These are phyloP conservation scores for Pichia sp. DNA, from an alignment of 1,139 yeast species.

Conservation along the genomic window DNA sequence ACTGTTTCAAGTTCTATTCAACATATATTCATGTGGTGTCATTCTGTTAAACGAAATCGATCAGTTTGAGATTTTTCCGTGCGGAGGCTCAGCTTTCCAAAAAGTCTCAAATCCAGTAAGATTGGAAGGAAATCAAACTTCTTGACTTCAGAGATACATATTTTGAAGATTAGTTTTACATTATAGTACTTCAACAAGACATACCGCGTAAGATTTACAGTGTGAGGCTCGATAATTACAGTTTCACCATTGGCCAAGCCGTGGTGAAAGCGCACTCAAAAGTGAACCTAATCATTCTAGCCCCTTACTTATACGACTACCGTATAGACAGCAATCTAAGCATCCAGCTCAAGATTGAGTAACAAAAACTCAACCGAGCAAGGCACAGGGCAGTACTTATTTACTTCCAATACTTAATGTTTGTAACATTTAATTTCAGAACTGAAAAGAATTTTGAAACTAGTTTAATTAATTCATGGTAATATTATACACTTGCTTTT, in stretches of 20 bases:
- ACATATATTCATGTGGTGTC: not conserved
- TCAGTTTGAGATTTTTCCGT: too few relatives aligned
- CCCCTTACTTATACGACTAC: slow-evolving; percentile 37
- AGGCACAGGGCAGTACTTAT: slow-evolving; percentile 53
- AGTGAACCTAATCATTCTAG: slow-evolving; percentile 45
- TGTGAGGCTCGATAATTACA: slow-evolving; percentile 66
- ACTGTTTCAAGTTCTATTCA: not conserved
- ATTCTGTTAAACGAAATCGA: too few relatives aligned
- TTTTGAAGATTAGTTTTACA: too few relatives aligned
- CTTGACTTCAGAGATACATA: too few relatives aligned
- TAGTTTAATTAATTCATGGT: too few relatives aligned
- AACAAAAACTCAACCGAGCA: slow-evolving; percentile 45
- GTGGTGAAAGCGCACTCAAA: slow-evolving; percentile 76
- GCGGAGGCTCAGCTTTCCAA: too few relatives aligned
- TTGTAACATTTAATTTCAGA: too few relatives aligned
- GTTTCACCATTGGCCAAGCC: slow-evolving; percentile 50
- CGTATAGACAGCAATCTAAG: slow-evolving; percentile 8
- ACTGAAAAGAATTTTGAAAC: too few relatives aligned
- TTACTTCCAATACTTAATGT: not conserved
- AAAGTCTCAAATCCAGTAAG: too few relatives aligned
- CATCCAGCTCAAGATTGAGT: slow-evolving; percentile 51
- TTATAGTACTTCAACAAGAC: too few relatives aligned
- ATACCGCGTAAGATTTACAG: not conserved
- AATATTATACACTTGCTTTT: not conserved
- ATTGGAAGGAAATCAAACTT: too few relatives aligned